phyloP scores from a whole-genome alignment of 495 filamentous ascomycete genomes.

The Jackrogersella multiformis region DNA sequence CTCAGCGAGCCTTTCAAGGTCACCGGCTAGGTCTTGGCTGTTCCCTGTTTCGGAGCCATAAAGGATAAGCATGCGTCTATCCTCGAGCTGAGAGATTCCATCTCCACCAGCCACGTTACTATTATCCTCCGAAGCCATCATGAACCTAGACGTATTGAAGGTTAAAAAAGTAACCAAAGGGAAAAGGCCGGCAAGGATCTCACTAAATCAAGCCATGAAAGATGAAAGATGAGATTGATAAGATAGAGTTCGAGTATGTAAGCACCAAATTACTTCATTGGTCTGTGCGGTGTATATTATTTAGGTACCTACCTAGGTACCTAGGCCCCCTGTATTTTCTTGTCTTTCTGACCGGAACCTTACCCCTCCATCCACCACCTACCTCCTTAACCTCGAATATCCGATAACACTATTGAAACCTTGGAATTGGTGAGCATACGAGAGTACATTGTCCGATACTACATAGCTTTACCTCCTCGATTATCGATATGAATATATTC shows the following conservation, averaged over 20 bases:
- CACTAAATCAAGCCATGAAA: constrained; percentile 1
- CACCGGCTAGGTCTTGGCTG: constrained; percentile 85
- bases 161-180: background rate
- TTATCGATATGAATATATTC: too few relatives aligned
- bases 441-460: too few relatives aligned
- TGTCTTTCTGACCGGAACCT: background rate
- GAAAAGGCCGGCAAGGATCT: constrained; percentile 17
- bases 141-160: background rate
- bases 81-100: constrained; percentile 32
- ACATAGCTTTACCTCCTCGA: too few relatives aligned
- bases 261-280: constrained; percentile 2
- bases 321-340: background rate
- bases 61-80: constrained; percentile 76
- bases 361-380: background rate
- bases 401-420: too few relatives aligned
- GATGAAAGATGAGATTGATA: constrained; percentile 40
- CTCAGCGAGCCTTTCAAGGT: constrained; percentile 75
- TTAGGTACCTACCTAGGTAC: too few relatives aligned
- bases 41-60: constrained; percentile 97
- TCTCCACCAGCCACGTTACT: constrained; percentile 9
- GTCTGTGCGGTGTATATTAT: background rate
- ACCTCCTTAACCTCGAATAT: background rate
- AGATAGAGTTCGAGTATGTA: constrained; percentile 30
- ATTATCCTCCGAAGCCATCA: constrained; percentile 33
- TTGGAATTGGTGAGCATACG: too few relatives aligned